phyloP scores from a whole-genome alignment of 2,329 filamentous ascomycete species.

The Pseudovirgaria hyperparasitica region DNA sequence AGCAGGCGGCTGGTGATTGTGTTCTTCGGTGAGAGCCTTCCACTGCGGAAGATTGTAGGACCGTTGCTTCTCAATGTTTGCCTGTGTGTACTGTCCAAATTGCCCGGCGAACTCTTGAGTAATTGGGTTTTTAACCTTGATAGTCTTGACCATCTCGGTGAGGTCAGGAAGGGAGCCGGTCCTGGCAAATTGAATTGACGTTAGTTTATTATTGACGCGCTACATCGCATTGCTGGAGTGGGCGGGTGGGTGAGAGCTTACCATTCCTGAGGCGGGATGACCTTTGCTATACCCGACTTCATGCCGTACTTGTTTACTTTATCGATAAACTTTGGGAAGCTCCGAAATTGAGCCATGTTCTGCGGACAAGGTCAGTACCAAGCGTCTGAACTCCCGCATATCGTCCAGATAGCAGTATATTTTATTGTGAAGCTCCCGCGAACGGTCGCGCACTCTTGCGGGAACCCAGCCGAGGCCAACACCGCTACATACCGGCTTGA shows the following conservation, averaged over 20 bases:
- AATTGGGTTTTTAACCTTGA: conserved; percentile 92
- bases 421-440: too few relatives aligned
- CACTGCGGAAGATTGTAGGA: conserved; percentile 96
- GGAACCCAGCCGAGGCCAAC: too few relatives aligned
- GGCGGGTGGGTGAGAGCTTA: conserved; percentile 31
- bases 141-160: conserved; percentile 76
- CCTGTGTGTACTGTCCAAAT: conserved; percentile 89
- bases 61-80: conserved; percentile 91
- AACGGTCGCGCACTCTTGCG: too few relatives aligned
- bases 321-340: conserved; percentile 84
- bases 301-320: conserved; percentile 91
- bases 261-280: conserved; percentile 91
- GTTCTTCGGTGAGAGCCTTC: conserved; percentile 85
- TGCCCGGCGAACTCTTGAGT: conserved; percentile 97
- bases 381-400: too few relatives aligned
- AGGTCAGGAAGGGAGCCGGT: conserved; percentile 60
- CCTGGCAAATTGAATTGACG: conserved; percentile 30
- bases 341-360: conserved; percentile 86
- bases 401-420: too few relatives aligned
- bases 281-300: conserved; percentile 93
- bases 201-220: conserved; percentile 1
- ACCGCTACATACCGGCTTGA: conserved; percentile 57
- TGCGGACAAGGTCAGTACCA: too few relatives aligned
- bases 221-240: not conserved
- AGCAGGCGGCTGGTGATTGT: conserved; percentile 89